These are phyloP conservation scores for Dovyalis caffra DNA, from an alignment of 345 rosid genomes.

Conservation along the genomic window DNA sequence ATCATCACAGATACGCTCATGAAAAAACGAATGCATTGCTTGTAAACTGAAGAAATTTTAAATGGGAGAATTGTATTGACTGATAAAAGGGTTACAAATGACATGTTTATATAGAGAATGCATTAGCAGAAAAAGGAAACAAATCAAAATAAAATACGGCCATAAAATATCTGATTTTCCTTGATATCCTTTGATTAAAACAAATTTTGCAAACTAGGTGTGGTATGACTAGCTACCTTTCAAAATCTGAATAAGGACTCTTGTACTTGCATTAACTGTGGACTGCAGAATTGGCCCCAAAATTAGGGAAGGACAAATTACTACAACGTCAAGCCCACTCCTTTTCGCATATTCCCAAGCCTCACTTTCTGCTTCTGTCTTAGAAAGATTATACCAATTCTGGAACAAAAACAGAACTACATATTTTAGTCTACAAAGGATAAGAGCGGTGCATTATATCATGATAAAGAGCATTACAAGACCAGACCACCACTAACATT, in stretches of 20 bases:
- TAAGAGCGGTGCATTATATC: background rate
- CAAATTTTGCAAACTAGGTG: background rate
- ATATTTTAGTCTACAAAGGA: no score
- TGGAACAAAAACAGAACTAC: slow-evolving; percentile 14
- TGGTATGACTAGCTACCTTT: slow-evolving; percentile 42
- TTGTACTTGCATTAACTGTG: slow-evolving; percentile 53
- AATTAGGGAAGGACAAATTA: slow-evolving; percentile 53
- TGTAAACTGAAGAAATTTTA: no score
- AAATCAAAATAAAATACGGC: no score
- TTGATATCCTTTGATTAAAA: no score
- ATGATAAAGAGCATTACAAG: background rate
- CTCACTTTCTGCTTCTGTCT: slow-evolving; percentile 70
- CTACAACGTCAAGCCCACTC: slow-evolving; percentile 52
- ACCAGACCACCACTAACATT: background rate
- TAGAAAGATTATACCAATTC: slow-evolving; percentile 74
- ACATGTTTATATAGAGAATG: no score
- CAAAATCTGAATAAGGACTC: slow-evolving; percentile 46
- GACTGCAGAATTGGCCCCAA: slow-evolving; percentile 64
- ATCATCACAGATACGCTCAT: background rate
- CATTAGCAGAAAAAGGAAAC: no score
- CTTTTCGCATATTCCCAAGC: slow-evolving; percentile 59
- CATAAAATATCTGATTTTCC: no score
- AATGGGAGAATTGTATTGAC: no score
- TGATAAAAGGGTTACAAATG: no score
- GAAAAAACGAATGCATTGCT: no score